These are phyloP conservation scores for Filosporella fistucella DNA, from an alignment of 495 filamentous ascomycete species.

Conservation along the genomic window DNA sequence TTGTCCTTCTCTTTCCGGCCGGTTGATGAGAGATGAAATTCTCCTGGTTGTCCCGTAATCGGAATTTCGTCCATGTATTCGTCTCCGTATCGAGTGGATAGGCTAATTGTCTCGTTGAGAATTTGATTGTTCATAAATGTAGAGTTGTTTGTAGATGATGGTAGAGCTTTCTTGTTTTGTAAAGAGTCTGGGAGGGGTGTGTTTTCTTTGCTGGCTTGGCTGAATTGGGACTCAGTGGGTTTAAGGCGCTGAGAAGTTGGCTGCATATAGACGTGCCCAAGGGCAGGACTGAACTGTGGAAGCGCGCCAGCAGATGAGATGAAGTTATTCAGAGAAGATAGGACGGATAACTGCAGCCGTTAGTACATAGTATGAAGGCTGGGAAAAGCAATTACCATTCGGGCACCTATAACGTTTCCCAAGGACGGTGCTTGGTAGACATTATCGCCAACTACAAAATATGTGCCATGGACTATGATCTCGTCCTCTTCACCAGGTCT, in stretches of 20 bases:
- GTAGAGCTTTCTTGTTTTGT: slow-evolving; percentile 17
- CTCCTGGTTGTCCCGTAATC: slow-evolving; percentile 77
- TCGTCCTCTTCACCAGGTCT: slow-evolving; percentile 57
- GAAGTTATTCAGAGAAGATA: slow-evolving; percentile 52
- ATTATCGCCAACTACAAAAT: slow-evolving; percentile 79
- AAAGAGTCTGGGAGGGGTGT: slow-evolving; percentile 56
- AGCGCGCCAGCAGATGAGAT: slow-evolving; percentile 52
- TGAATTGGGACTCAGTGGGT: slow-evolving; percentile 19
- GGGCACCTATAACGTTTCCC: slow-evolving; percentile 67
- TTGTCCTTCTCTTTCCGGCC: slow-evolving; percentile 31
- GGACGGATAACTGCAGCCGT: slow-evolving; percentile 19
- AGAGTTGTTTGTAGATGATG: slow-evolving; percentile 26
- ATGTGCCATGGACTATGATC: slow-evolving; percentile 67
- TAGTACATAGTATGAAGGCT: not conserved
- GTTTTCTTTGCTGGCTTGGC: slow-evolving; percentile 41
- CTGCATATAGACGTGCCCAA: slow-evolving; percentile 70
- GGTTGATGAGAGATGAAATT: slow-evolving; percentile 71
- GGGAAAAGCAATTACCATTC: slow-evolving; percentile 56
- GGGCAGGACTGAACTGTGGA: slow-evolving; percentile 66
- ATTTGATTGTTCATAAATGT: slow-evolving; percentile 43
- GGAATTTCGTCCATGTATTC: slow-evolving; percentile 94
- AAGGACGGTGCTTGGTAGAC: slow-evolving; percentile 88
- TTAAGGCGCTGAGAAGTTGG: slow-evolving; percentile 32
- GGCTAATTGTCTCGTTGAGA: slow-evolving; percentile 61
- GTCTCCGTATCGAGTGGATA: slow-evolving; percentile 59